phyloP scores from a whole-genome alignment of 345 rosid species.

The Noccaea caerulescens region DNA sequence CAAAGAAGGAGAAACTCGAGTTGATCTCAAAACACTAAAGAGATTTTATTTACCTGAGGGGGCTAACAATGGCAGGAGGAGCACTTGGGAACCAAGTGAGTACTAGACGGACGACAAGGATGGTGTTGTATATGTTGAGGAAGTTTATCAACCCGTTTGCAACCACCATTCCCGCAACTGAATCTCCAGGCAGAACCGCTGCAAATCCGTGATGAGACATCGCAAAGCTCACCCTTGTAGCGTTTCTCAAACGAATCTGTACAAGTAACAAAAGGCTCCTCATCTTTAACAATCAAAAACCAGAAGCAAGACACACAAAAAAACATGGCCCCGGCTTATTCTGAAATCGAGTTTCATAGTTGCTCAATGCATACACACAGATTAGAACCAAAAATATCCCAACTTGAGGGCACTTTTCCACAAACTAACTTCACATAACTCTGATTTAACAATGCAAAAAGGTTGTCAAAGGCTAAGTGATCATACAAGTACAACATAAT shows the following conservation, averaged over 20 bases:
- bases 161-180: constrained; percentile 86
- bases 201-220: constrained; percentile 72
- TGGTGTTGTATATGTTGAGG: constrained; percentile 79
- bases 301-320: background rate
- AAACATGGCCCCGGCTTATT: background rate
- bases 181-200: constrained; percentile 86
- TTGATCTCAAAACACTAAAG: constrained; percentile 4
- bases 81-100: constrained; percentile 96
- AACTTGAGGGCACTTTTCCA: constrained; percentile 17
- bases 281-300: constrained; percentile 15
- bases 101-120: constrained; percentile 81
- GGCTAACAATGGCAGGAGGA: constrained; percentile 92
- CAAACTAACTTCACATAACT: background rate
- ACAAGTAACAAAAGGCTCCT: constrained; percentile 1
- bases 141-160: constrained; percentile 79
- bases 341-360: constrained; percentile 1
- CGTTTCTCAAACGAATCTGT: constrained; percentile 57
- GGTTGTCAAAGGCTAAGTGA: background rate
- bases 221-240: constrained; percentile 37
- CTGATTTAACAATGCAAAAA: background rate
- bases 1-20: background rate
- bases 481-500: constrained; percentile 2
- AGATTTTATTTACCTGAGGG: constrained; percentile 67
- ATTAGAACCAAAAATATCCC: constrained; percentile 4
- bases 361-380: background rate